Conservation (phyloP, 2,329 filamentous ascomycete species). For the Cladosporium velox region DNA sequence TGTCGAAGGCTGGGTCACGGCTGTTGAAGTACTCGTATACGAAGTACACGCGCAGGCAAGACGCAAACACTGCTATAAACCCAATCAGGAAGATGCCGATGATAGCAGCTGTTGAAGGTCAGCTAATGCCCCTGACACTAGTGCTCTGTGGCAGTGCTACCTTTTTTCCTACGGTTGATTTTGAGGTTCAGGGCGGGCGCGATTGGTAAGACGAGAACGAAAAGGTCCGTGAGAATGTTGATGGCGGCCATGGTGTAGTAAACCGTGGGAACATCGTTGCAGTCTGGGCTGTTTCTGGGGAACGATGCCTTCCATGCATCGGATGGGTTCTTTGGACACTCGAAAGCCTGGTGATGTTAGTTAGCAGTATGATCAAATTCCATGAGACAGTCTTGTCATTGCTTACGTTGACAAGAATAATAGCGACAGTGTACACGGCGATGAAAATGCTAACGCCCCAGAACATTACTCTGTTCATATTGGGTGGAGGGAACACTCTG, state of each 20-base stretch:
- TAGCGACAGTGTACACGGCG: slow-evolving; percentile 3
- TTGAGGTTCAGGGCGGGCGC: slow-evolving; percentile 7
- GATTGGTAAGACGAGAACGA: neutral
- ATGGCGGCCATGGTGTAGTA: slow-evolving; percentile 5
- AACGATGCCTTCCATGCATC: slow-evolving; percentile 9
- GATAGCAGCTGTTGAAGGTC: neutral
- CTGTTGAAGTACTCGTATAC: slow-evolving; percentile 1
- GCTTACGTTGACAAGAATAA: slow-evolving; percentile 7
- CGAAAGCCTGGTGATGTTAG: slow-evolving; percentile 13
- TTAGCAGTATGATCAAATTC: neutral
- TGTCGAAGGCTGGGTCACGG: slow-evolving; percentile 4
- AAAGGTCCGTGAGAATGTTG: slow-evolving; percentile 14
- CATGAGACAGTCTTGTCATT: neutral
- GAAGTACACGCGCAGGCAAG: slow-evolving; percentile 11
- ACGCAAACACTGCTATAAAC: slow-evolving; percentile 6
- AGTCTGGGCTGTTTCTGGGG: neutral
- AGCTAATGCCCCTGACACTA: neutral
- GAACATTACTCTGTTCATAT: slow-evolving; percentile 3
- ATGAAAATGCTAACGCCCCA: slow-evolving; percentile 2
- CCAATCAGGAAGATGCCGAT: slow-evolving; percentile 14
- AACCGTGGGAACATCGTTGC: neutral
- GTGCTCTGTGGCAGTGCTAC: neutral
- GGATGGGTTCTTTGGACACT: slow-evolving; percentile 9
- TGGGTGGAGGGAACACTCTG: slow-evolving; percentile 7
- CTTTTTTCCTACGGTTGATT: slow-evolving; percentile 5